Conservation (phyloP, 2,329 filamentous ascomycete genomes). For the Pseudogymnoascus sp. region DNA sequence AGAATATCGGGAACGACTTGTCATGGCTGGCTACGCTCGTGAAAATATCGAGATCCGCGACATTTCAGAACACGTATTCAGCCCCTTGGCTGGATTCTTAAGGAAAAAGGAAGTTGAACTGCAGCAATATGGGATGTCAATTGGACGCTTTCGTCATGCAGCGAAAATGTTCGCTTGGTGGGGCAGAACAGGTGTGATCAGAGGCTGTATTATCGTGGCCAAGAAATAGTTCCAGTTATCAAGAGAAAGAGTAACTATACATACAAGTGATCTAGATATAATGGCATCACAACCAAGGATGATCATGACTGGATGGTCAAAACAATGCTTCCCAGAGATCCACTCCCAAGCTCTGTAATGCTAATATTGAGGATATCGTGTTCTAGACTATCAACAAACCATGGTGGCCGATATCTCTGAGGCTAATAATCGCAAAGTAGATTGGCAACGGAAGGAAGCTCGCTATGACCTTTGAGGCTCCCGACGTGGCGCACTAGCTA, state of each 20-base stretch:
- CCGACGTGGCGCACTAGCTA: constrained; percentile 11
- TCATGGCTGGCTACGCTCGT: constrained; percentile 40
- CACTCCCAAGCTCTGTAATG: too few species aligned
- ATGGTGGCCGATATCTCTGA: not conserved
- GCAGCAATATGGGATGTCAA: constrained; percentile 29
- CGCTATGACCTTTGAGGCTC: constrained; percentile 10
- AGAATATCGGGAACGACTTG: constrained; percentile 40
- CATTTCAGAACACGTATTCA: constrained; percentile 47
- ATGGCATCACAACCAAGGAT: not conserved
- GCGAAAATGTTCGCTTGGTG: constrained; percentile 36
- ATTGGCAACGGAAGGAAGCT: constrained; percentile 10
- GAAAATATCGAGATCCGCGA: constrained; percentile 39
- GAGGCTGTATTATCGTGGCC: constrained; percentile 35
- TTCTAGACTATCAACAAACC: too few species aligned
- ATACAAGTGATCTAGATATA: not conserved
- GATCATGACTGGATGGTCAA: too few species aligned
- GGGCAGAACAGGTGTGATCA: constrained; percentile 32
- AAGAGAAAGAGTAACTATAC: not conserved
- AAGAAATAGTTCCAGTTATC: constrained; percentile 15
- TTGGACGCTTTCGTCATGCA: constrained; percentile 32
- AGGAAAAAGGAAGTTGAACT: constrained; percentile 30
- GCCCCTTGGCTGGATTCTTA: constrained; percentile 40
- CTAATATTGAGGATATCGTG: too few species aligned
- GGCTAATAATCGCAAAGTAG: not conserved
- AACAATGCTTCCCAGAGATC: too few species aligned